Evolutionary conservation across 83 land plant species (phyloP), one percentile per base, ranked within the genome.

Genomic region (Larix sibirica): DNA sequence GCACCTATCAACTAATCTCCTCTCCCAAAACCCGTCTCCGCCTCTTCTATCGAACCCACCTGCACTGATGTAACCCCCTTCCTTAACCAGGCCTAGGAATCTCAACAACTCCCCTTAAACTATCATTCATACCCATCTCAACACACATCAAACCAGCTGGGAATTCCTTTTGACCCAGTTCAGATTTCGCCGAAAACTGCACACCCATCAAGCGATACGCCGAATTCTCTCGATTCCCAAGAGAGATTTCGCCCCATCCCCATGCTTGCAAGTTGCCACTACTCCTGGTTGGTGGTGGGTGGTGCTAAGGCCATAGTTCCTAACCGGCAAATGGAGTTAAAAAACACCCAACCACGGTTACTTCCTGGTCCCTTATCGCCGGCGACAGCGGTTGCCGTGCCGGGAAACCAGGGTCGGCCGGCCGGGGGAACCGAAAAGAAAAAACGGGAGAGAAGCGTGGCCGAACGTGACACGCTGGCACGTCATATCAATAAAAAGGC

Each of bases 381-480:
- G 77, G 56, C 77, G 77, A 74, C 77, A 74, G 77, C 77, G 58
- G 77, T 74, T 74, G 77, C 47, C 17, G 2, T 8, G 58, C 77
- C 77, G 77, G 56, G 77, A 74, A 74, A 74, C 77, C 54, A 10
- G 2, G 14, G 17, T 12, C 77, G 44, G 77, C 77, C 58, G 58
- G 77, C 12, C 24, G 3, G 16, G 26, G 17, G 23, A n/a, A n/a
- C n/a, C 58, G 58, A 54, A 54, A 54, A 54, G 13, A 13, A 54
- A 54, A 54, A 54, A 54, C 14, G 58, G 58, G 14, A 12, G 58
- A 2, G 58, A 13, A 54, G 58, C 58, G 58, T 54, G 58, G 58
- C 21, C 21, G 31, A 21, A 74, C 21, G 77, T 74, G 77, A 20
- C 77, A 74, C 77, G 77, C 58, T 74, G 77, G 77, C 58, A 44